Evolutionary conservation across 1,139 yeast species (phyloP).

Genomic region (Candida albicans): DNA sequence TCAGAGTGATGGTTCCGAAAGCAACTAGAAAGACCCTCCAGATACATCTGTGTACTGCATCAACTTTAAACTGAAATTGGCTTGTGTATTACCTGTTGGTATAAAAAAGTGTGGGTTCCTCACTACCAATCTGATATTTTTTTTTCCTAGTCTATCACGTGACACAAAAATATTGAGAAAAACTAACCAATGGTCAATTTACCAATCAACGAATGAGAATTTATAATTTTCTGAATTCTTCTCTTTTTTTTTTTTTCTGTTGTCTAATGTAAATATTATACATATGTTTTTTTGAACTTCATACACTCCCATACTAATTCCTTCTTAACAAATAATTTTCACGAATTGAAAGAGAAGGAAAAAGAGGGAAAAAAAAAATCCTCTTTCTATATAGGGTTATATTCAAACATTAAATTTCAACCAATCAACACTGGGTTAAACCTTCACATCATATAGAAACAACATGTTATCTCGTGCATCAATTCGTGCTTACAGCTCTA

Average conservation of each 20-base stretch:
- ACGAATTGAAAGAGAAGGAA: constrained; percentile 1
- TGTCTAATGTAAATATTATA: too few relatives aligned
- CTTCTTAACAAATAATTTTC: constrained; percentile 4
- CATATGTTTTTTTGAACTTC: background rate
- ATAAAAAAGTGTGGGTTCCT: too few relatives aligned
- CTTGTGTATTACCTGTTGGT: too few relatives aligned
- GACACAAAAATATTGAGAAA: constrained; percentile 4
- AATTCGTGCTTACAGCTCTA: constrained; percentile 51
- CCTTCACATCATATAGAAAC: constrained; percentile 4
- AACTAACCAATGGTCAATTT: constrained; percentile 1
- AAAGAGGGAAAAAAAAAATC: constrained; percentile 3
- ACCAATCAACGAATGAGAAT: constrained; percentile 19
- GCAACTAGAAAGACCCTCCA: too few relatives aligned
- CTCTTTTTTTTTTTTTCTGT: too few relatives aligned
- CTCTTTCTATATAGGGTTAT: background rate
- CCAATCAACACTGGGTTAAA: constrained; percentile 1
- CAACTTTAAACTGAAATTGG: too few relatives aligned
- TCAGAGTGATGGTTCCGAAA: too few relatives aligned
- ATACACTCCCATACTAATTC: constrained; percentile 1
- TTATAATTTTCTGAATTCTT: constrained; percentile 13
- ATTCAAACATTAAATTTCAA: constrained; percentile 3
- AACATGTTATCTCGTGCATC: constrained; percentile 46
- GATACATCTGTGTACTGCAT: too few relatives aligned
- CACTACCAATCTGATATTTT: too few relatives aligned
- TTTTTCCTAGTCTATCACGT: constrained; percentile 8